Evolutionary conservation across 768 basidiomycete genomes (phyloP).

Genomic region (Favolaschia claudopus): DNA sequence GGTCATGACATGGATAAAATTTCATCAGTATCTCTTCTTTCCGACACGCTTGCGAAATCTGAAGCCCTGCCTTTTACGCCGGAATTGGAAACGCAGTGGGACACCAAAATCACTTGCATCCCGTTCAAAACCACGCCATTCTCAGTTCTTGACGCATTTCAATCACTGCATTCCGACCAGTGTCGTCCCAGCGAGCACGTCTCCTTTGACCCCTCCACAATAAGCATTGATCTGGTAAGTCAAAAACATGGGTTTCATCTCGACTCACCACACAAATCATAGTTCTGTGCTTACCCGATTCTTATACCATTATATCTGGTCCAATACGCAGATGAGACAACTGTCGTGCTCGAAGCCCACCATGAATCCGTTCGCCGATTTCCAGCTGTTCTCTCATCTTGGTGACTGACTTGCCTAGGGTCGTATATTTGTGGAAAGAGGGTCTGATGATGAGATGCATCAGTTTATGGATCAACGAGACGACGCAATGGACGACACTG

Average conservation of each 20-base stretch:
- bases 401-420: no score
- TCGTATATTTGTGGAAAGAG: no score
- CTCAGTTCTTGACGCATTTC: slow-evolving; percentile 47
- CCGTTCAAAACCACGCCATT: slow-evolving; percentile 66
- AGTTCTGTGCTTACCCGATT: slow-evolving; percentile 69
- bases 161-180: slow-evolving; percentile 42
- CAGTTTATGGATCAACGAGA: no score
- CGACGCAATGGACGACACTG: no score
- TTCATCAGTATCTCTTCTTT: slow-evolving; percentile 50
- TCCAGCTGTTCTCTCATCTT: not conserved
- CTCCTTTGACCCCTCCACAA: slow-evolving; percentile 50
- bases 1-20: slow-evolving; percentile 55
- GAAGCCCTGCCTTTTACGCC: slow-evolving; percentile 56
- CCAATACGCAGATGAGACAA: slow-evolving; percentile 46
- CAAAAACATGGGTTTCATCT: not conserved
- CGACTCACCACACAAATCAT: slow-evolving; percentile 14
- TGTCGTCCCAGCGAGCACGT: slow-evolving; percentile 46
- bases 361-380: slow-evolving; percentile 33
- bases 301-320: slow-evolving; percentile 70
- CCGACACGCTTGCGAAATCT: slow-evolving; percentile 29
- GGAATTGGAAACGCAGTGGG: slow-evolving; percentile 56
- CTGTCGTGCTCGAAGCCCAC: slow-evolving; percentile 44
- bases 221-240: slow-evolving; percentile 54
- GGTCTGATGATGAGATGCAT: no score
- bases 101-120: slow-evolving; percentile 58